Evolutionary conservation across 2,329 filamentous ascomycete genomes (phyloP).

Genomic region (Sporothrix pallida): DNA sequence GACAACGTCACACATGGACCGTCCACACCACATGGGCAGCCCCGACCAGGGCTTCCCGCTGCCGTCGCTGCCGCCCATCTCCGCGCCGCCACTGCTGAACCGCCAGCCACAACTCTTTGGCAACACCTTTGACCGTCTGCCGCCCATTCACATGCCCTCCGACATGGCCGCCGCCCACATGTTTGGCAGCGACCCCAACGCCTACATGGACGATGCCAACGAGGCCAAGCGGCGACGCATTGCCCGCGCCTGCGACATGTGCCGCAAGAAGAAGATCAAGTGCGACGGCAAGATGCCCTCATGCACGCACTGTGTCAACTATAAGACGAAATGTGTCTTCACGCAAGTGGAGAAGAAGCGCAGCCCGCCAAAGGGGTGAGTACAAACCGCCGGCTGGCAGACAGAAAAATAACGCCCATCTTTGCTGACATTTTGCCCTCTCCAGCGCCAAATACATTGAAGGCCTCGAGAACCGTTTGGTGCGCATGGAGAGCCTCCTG

Average conservation of each 20-base stretch:
- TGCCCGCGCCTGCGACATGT: constrained; percentile 93
- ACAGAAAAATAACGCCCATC: neutral
- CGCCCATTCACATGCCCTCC: constrained; percentile 61
- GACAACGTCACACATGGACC: constrained; percentile 51
- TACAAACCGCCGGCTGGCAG: constrained; percentile 26
- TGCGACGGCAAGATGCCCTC: constrained; percentile 95
- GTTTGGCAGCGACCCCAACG: constrained; percentile 60
- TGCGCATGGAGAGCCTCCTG: constrained; percentile 93
- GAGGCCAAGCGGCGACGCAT: constrained; percentile 90
- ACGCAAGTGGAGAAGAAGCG: constrained; percentile 99
- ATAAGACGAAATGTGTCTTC: constrained; percentile 97
- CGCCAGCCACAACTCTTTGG: constrained; percentile 74
- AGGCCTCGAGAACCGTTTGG: constrained; percentile 89
- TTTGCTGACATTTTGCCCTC: neutral
- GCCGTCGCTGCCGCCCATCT: constrained; percentile 51
- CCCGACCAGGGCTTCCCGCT: constrained; percentile 61
- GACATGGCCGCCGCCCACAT: constrained; percentile 63
- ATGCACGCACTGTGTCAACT: constrained; percentile 95
- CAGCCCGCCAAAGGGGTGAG: constrained; percentile 92
- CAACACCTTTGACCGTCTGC: constrained; percentile 64
- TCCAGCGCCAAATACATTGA: constrained; percentile 94
- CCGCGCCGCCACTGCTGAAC: constrained; percentile 64
- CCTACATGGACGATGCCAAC: constrained; percentile 68
- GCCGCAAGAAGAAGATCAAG: constrained; percentile 95
- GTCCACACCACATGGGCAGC: constrained; percentile 49